phyloP scores from a whole-genome alignment of 768 basidiomycete species.

The Lactarius deliciosus region DNA sequence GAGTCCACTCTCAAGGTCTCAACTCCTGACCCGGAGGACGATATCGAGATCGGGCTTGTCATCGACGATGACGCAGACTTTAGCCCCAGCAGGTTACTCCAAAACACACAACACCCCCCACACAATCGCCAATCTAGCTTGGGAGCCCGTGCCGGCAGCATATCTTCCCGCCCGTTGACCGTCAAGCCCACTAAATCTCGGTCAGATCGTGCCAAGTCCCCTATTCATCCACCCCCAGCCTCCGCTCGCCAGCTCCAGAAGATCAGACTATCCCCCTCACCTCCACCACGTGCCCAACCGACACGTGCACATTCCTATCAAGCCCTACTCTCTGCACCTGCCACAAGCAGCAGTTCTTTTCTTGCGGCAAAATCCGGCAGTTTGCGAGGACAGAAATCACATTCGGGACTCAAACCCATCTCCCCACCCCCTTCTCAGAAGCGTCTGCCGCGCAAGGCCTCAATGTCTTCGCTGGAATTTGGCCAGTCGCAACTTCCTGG shows the following conservation, averaged over 20 bases:
- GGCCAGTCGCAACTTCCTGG: slow-evolving; percentile 55
- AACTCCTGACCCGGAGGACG: slow-evolving; percentile 71
- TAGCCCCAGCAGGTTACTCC: slow-evolving; percentile 70
- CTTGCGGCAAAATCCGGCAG: slow-evolving; percentile 69
- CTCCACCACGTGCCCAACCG: slow-evolving; percentile 52
- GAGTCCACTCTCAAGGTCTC: slow-evolving; percentile 53
- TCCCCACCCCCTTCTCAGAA: slow-evolving; percentile 64
- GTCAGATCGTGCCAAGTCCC: slow-evolving; percentile 69
- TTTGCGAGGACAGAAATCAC: slow-evolving; percentile 81
- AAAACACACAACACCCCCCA: slow-evolving; percentile 47
- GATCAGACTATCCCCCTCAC: slow-evolving; percentile 67
- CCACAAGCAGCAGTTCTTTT: slow-evolving; percentile 53
- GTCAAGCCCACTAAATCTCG: slow-evolving; percentile 61
- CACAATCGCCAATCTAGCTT: slow-evolving; percentile 34
- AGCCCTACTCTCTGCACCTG: slow-evolving; percentile 50
- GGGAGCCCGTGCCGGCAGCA: slow-evolving; percentile 57
- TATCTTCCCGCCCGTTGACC: slow-evolving; percentile 50
- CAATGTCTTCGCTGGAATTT: slow-evolving; percentile 70
- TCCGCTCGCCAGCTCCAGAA: slow-evolving; percentile 68
- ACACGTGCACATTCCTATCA: slow-evolving; percentile 58
- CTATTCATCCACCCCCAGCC: slow-evolving; percentile 65
- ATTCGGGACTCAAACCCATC: slow-evolving; percentile 75
- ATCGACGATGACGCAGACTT: slow-evolving; percentile 83
- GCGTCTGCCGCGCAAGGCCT: slow-evolving; percentile 72
- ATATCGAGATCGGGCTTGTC: slow-evolving; percentile 82